Conservation (phyloP, 179 eudicot species). For the Amaranthus tricolor region DNA sequence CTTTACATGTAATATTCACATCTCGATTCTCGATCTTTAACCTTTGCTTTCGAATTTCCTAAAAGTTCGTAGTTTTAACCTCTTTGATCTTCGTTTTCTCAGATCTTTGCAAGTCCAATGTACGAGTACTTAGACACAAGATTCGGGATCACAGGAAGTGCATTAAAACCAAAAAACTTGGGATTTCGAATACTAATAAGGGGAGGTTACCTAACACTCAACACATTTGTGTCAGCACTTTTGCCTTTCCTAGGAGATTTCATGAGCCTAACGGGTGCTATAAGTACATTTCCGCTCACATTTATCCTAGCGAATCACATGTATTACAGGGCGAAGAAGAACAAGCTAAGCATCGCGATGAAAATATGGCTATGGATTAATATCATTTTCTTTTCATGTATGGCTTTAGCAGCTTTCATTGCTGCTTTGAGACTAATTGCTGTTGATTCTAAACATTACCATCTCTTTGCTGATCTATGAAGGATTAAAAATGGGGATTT, state of each 20-base stretch:
- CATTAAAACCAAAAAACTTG: constrained; percentile 53
- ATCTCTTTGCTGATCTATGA: constrained; percentile 73
- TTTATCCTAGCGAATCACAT: constrained; percentile 91
- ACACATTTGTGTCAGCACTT: constrained; percentile 70
- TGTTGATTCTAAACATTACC: constrained; percentile 60
- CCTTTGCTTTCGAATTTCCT: background rate
- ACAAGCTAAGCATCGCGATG: constrained; percentile 43
- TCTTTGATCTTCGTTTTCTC: constrained; percentile 11
- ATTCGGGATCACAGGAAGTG: constrained; percentile 61
- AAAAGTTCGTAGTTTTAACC: background rate
- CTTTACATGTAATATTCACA: constrained; percentile 57
- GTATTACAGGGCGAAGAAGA: constrained; percentile 59
- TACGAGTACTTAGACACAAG: constrained; percentile 89
- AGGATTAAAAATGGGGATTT: background rate
- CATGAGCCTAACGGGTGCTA: constrained; percentile 89
- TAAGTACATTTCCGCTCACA: constrained; percentile 86
- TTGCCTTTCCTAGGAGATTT: constrained; percentile 92
- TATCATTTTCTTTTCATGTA: constrained; percentile 56
- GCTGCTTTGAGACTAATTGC: constrained; percentile 77
- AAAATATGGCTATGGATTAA: constrained; percentile 90
- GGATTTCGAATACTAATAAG: constrained; percentile 61
- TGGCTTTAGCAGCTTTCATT: constrained; percentile 62
- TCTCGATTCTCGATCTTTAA: background rate
- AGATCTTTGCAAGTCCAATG: constrained; percentile 97
- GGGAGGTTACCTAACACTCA: constrained; percentile 71